Base-by-base conservation (phyloP, 2,329 filamentous ascomycete genomes). In the Aspergillus puulaauensis region DNA sequence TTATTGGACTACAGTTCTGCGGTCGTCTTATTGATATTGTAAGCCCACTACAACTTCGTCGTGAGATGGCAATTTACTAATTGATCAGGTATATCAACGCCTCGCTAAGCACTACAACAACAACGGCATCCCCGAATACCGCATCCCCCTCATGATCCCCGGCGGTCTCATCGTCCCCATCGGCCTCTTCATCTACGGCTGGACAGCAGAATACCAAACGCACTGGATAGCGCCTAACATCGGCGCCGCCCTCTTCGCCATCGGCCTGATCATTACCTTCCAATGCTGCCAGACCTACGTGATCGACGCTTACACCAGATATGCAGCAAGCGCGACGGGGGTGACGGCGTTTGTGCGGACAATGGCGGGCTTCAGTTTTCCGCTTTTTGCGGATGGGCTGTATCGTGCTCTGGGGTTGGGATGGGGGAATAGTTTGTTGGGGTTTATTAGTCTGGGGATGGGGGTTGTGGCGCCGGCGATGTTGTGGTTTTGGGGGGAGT, bases 171-270 rank as follows among this genome's bases (percentile, higher is more conserved):
- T 86, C 2, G 74, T 83, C 0, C 82, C 83, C 0, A 59, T 77
- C 1, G 81, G 82, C 0, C 69, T 86, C 2, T 83, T 85, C 60
- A 77, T 80, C 65, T 87, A 86, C 60, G 83, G 83, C 37, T 86
- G 83, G 83, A 75, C 75, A 1, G 81, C 82, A 0, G 73, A 84
- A 52, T 70, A 70, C 3, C 67, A 72, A 35, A 66, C 75, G 0
- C 81, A 84, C 62, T 84, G 83, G 79, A 81, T 84, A 39, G 72
- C 79, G 52, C 81, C 83, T 0, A 78, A 83, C 53, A 75, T 83
- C 24, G 80, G 82, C 0, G 77, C 79, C 0, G 71, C 68, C 0
- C 62, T 84, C 3, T 78, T 83, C 54, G 75, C 77, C 6, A 74
- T 73, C 0, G 79, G 80, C 62, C 63, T 68, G 1, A 74, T 76